Percentiles rank a stretch among this genome's conserved stretches.
phyloP scores from a whole-genome alignment of 176 grass and related monocot species.

The Bolboschoenus planiculmis region DNA sequence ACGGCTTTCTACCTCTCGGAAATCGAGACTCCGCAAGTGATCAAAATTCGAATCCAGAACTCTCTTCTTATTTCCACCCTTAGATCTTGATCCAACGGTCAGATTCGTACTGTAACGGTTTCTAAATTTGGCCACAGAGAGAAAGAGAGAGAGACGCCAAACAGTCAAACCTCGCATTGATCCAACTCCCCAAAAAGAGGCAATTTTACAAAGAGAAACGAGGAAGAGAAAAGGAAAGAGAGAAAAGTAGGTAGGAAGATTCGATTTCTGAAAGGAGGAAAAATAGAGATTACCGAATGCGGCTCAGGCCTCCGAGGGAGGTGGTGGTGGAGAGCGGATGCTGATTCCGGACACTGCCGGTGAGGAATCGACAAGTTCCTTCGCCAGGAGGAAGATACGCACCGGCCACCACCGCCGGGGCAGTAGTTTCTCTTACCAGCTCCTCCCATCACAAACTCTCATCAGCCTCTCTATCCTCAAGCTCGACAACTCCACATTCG shows the following conservation, averaged over 20 bases:
- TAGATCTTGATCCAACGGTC: conserved; percentile 7
- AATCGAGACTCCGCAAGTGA: neutral
- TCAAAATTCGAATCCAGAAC: neutral
- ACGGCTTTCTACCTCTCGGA: neutral
- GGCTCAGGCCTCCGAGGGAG: neutral
- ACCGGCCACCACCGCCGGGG: conserved; percentile 19
- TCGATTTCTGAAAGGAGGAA: neutral
- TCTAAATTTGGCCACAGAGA: neutral
- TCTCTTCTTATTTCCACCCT: neutral
- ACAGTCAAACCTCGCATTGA: neutral
- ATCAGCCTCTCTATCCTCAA: conserved; percentile 72
- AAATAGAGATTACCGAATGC: neutral
- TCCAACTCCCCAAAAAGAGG: neutral
- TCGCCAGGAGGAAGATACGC: conserved; percentile 12
- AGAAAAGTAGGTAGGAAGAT: neutral
- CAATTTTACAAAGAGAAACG: neutral
- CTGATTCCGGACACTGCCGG: conserved; percentile 11
- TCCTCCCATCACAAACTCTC: conserved; percentile 38
- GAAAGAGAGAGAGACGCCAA: neutral
- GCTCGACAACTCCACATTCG: conserved; percentile 76
- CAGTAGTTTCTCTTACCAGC: conserved; percentile 57
- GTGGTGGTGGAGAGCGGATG: conserved; percentile 7
- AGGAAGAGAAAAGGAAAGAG: neutral
- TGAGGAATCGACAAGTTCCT: conserved; percentile 31
- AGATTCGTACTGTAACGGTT: neutral